Evolutionary conservation across 192 early-diverging fungal species (phyloP).

Genomic region (Dimargaris verticillata): DNA sequence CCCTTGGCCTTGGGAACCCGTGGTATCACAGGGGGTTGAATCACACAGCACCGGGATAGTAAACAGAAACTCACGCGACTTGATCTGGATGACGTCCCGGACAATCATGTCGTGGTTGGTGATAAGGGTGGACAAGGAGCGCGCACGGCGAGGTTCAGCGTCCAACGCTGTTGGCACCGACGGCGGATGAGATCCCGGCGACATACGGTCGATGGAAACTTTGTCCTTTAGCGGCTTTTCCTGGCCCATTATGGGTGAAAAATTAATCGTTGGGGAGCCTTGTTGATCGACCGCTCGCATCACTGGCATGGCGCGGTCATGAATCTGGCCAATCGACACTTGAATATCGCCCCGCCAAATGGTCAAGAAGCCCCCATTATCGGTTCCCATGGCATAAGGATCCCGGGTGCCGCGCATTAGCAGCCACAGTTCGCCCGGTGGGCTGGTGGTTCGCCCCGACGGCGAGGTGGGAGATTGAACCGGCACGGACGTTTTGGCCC

Average conservation of each 20-base stretch:
- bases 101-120: slow-evolving; percentile 11
- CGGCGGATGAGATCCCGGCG: too few relatives aligned
- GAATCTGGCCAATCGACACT: slow-evolving; percentile 7
- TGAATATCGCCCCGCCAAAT: slow-evolving; percentile 12
- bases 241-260: not conserved
- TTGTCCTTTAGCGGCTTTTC: too few relatives aligned
- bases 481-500: too few relatives aligned
- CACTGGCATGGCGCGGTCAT: not conserved
- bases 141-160: slow-evolving; percentile 5
- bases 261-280: not conserved
- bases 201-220: too few relatives aligned
- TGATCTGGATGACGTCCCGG: slow-evolving; percentile 4
- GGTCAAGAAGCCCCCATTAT: slow-evolving; percentile 3
- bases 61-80: slow-evolving; percentile 6
- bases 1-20: not conserved
- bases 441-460: not conserved
- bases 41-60: slow-evolving; percentile 2
- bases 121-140: slow-evolving; percentile 9
- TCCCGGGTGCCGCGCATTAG: slow-evolving; percentile 10
- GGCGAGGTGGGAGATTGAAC: not conserved
- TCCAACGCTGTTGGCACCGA: not conserved
- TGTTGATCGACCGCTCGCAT: not conserved
- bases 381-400: not conserved
- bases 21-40: not conserved
- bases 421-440: slow-evolving; percentile 9